These are phyloP conservation scores for Candida ipomoeae DNA, from an alignment of 805 yeast genomes.

Conservation along the genomic window DNA sequence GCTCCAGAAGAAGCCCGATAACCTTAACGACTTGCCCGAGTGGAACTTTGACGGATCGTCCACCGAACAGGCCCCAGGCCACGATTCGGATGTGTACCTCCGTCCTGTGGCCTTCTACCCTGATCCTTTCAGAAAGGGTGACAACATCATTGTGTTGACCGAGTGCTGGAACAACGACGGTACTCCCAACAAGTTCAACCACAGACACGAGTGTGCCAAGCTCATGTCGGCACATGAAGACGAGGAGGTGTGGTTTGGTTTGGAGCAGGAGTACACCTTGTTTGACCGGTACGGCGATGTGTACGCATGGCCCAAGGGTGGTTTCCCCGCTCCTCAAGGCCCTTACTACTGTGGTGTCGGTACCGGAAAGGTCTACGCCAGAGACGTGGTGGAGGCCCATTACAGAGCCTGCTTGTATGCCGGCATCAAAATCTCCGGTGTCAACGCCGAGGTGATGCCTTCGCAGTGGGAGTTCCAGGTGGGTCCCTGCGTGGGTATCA, in stretches of 20 bases:
- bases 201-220: conserved; percentile 94
- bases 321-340: conserved; percentile 99
- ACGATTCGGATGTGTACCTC: conserved; percentile 90
- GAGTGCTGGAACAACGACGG: conserved; percentile 99
- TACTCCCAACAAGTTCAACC: conserved; percentile 97
- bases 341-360: conserved; percentile 99
- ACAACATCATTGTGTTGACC: conserved; percentile 88
- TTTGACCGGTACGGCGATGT: conserved; percentile 86
- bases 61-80: conserved; percentile 97
- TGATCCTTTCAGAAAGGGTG: conserved; percentile 98
- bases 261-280: conserved; percentile 97
- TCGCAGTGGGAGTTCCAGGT: conserved; percentile 99
- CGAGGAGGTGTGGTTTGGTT: conserved; percentile 92
- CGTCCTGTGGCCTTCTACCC: conserved; percentile 94
- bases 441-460: conserved; percentile 99
- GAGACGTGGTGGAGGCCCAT: conserved; percentile 98
- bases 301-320: conserved; percentile 99
- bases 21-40: conserved; percentile 88
- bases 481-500: conserved; percentile 94
- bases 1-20: conserved; percentile 58
- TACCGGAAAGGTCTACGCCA: conserved; percentile 94
- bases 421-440: conserved; percentile 89
- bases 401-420: conserved; percentile 96
- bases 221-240: conserved; percentile 87
- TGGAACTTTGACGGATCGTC: conserved; percentile 99